Conservation (phyloP, 2,329 filamentous ascomycete genomes). For the Pezicula carpinea region DNA sequence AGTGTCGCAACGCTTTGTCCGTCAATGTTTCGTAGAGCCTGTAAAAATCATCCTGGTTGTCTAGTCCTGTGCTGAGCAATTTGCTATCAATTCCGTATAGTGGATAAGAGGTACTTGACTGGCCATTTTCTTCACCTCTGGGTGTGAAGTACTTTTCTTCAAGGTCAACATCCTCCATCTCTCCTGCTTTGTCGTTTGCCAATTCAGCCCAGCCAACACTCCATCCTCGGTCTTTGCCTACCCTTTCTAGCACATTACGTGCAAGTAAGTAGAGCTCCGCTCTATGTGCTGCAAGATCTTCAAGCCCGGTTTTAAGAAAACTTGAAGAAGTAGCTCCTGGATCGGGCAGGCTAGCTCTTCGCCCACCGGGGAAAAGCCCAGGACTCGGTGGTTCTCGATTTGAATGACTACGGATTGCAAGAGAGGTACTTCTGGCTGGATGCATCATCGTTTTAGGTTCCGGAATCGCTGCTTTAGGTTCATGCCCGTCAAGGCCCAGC, state of each 20-base stretch:
- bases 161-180: constrained; percentile 55
- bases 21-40: constrained; percentile 72
- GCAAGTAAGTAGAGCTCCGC: constrained; percentile 80
- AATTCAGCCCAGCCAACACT: constrained; percentile 68
- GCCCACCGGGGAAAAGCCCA: constrained; percentile 46
- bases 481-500: constrained; percentile 37
- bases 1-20: constrained; percentile 78
- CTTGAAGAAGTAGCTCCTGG: constrained; percentile 35
- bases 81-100: constrained; percentile 47
- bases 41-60: constrained; percentile 60
- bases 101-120: constrained; percentile 4
- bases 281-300: constrained; percentile 76
- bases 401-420: constrained; percentile 38
- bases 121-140: background rate
- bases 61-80: constrained; percentile 56
- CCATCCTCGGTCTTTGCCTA: constrained; percentile 72
- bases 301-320: constrained; percentile 61
- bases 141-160: constrained; percentile 25
- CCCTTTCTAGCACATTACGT: constrained; percentile 70
- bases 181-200: constrained; percentile 31
- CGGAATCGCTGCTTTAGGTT: constrained; percentile 58
- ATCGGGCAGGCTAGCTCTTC: constrained; percentile 34
- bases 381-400: constrained; percentile 46
- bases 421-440: constrained; percentile 59
- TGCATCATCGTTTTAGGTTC: constrained; percentile 70